Evolutionary conservation across 176 grass and related monocot genomes (phyloP).

Genomic region (Rhynchospora pubera): DNA sequence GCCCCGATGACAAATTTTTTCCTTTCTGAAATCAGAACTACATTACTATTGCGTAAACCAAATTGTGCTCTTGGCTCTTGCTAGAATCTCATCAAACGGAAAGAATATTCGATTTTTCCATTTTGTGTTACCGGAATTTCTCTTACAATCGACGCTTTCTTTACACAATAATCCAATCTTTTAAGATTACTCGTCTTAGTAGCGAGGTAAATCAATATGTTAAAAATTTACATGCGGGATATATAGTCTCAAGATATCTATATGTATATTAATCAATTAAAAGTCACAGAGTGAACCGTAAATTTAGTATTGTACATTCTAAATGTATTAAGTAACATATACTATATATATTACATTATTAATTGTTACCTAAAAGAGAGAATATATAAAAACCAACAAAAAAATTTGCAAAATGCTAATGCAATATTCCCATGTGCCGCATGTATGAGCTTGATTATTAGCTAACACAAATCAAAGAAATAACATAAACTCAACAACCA

Average conservation of each 20-base stretch:
- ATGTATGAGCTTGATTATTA: constrained; percentile 24
- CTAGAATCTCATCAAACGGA: background rate
- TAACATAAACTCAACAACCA: background rate
- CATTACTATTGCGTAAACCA: background rate
- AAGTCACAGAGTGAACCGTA: background rate
- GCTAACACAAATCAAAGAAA: constrained; percentile 23
- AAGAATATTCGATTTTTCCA: background rate
- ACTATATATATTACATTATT: background rate
- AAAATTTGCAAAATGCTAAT: background rate
- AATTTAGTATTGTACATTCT: background rate
- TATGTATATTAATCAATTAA: background rate
- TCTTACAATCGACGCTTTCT: background rate
- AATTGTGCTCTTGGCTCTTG: background rate
- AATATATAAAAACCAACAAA: background rate
- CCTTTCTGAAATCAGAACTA: background rate
- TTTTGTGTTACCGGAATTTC: background rate
- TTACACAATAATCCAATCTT: background rate
- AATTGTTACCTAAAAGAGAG: background rate
- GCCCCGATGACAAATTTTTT: background rate
- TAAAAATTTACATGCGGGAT: background rate
- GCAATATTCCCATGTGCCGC: background rate
- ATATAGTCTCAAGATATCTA: background rate
- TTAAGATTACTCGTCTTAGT: background rate
- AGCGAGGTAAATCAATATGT: background rate
- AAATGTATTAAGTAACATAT: background rate